A percentile compares a stretch with the other conserved stretches of the same genome.
These are phyloP conservation scores for Pichia gijzeniarum DNA, from an alignment of 805 yeast species.

Conservation along the genomic window DNA sequence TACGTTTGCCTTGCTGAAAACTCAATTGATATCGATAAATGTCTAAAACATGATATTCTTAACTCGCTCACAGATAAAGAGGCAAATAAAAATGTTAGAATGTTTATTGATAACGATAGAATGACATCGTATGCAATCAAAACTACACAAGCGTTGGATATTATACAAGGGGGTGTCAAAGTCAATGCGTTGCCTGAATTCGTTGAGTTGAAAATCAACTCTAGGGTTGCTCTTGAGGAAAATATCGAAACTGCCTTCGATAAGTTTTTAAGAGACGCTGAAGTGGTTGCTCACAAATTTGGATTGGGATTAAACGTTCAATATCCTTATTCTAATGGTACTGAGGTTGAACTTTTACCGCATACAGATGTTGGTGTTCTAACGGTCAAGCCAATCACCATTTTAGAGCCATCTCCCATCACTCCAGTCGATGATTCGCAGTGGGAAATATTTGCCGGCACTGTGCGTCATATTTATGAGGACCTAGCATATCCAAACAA, in stretches of 20 bases:
- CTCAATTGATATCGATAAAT: conserved; percentile 30
- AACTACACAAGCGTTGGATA: conserved; percentile 45
- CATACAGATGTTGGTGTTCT: conserved; percentile 19
- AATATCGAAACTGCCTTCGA: conserved; percentile 29
- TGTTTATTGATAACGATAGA: conserved; percentile 27
- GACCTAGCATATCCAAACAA: conserved; percentile 34
- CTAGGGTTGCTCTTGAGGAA: conserved; percentile 41
- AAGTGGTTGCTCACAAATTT: conserved; percentile 31
- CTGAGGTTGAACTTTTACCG: conserved; percentile 25
- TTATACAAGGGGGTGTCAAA: conserved; percentile 43
- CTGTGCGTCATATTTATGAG: conserved; percentile 41
- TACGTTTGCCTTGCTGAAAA: conserved; percentile 43
- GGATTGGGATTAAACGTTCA: conserved; percentile 26
- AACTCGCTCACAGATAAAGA: conserved; percentile 30
- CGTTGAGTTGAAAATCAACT: conserved; percentile 38
- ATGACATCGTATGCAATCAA: conserved; percentile 33
- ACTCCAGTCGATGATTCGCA: conserved; percentile 48
- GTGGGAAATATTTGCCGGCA: conserved; percentile 40
- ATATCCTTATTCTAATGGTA: conserved; percentile 11
- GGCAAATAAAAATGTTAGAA: conserved; percentile 35
- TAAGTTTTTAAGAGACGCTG: conserved; percentile 30
- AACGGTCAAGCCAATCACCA: conserved; percentile 14
- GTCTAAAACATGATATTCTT: conserved; percentile 33
- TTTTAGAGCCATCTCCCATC: conserved; percentile 44
- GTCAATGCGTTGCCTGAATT: conserved; percentile 46